These are phyloP conservation scores for Candida vartiovaarae DNA, from an alignment of 805 yeast species.

Conservation along the genomic window DNA sequence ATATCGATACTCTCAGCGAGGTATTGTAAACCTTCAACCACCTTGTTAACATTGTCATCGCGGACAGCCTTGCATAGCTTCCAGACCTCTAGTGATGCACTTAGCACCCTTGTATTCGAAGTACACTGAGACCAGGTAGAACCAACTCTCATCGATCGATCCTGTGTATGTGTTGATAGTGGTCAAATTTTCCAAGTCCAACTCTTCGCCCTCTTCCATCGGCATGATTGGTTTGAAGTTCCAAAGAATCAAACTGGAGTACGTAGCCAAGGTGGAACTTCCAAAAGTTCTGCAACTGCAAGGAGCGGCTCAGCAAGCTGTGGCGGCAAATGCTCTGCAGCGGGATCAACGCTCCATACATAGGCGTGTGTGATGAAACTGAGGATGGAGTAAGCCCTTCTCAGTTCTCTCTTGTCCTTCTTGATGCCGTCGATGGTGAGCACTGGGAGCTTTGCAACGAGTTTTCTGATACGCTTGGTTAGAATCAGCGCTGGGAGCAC, in stretches of 20 bases:
- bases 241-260: conserved; percentile 86
- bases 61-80: conserved; percentile 55
- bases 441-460: conserved; percentile 60
- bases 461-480: conserved; percentile 49
- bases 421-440: conserved; percentile 39
- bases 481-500: conserved; percentile 70
- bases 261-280: conserved; percentile 85
- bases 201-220: conserved; percentile 21
- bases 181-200: conserved; percentile 61
- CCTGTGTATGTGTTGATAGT: conserved; percentile 86
- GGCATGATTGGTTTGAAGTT: conserved; percentile 65
- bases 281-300: conserved; percentile 47
- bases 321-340: conserved; percentile 57
- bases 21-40: conserved; percentile 43
- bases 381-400: conserved; percentile 76
- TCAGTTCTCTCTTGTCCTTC: conserved; percentile 40
- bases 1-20: conserved; percentile 72
- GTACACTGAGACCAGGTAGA: conserved; percentile 79
- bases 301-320: conserved; percentile 68
- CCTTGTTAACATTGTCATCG: conserved; percentile 33
- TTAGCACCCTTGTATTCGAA: conserved; percentile 80
- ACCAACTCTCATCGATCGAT: conserved; percentile 88
- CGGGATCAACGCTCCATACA: conserved; percentile 72
- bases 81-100: conserved; percentile 58
- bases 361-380: conserved; percentile 84